Percentiles rank a stretch among this genome's conserved stretches.
phyloP scores from a whole-genome alignment of 176 grass and related monocot genomes.

The Eleusine indica region DNA sequence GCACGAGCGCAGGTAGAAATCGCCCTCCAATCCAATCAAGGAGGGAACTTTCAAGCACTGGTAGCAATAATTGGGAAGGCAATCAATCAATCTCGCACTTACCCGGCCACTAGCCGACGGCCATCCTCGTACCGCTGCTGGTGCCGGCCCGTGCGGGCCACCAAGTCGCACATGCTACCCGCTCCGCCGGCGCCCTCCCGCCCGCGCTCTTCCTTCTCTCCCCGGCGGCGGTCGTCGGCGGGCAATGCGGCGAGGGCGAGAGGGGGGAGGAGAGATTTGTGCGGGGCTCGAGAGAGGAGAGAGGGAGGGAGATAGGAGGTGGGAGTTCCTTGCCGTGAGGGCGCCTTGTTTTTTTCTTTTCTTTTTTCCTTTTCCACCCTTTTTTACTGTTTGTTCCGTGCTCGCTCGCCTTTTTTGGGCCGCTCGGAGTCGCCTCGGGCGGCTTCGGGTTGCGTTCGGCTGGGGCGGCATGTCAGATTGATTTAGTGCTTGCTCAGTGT shows the following conservation, averaged over 20 bases:
- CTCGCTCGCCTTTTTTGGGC: slow-evolving; percentile 2
- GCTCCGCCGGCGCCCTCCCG: slow-evolving; percentile 20
- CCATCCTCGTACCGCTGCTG: slow-evolving; percentile 97
- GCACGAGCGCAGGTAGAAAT: slow-evolving; percentile 17
- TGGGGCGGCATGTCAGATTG: background rate
- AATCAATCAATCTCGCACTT: slow-evolving; percentile 15
- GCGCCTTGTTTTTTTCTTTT: background rate
- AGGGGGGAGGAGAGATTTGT: slow-evolving; percentile 48
- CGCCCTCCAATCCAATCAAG: slow-evolving; percentile 35
- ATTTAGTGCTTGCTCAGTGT: too few relatives aligned
- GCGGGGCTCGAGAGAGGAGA: slow-evolving; percentile 14
- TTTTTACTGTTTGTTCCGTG: background rate
- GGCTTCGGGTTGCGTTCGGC: background rate
- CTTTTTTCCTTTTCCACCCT: background rate
- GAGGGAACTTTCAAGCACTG: background rate
- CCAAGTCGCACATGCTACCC: slow-evolving; percentile 87
- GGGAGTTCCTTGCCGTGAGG: background rate
- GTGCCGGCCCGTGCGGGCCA: slow-evolving; percentile 96
- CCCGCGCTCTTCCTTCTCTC: slow-evolving; percentile 33
- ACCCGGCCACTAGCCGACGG: slow-evolving; percentile 89
- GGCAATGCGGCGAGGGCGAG: slow-evolving; percentile 46
- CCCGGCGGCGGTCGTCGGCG: slow-evolving; percentile 26
- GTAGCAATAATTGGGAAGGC: slow-evolving; percentile 1
- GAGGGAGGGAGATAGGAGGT: slow-evolving; percentile 26
- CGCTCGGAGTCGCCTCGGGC: slow-evolving; percentile 9